Evolutionary conservation across 257 asterid genomes (phyloP).

Genomic region (Solanum ahanhuiri): DNA sequence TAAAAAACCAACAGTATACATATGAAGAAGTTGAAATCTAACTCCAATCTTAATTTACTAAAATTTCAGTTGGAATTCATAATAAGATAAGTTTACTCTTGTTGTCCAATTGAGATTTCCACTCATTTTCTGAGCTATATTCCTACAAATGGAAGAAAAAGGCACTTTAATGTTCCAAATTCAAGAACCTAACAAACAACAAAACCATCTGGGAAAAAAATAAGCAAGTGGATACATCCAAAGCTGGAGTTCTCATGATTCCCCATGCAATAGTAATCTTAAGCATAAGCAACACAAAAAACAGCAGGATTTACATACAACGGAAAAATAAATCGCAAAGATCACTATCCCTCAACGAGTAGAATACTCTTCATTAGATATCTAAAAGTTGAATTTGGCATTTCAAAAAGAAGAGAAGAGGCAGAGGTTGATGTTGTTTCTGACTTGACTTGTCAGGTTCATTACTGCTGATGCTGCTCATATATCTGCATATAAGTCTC

Average conservation of each 20-base stretch:
- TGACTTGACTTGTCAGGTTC: background rate
- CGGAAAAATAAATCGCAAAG: background rate
- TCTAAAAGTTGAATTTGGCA: background rate
- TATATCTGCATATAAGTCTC: constrained; percentile 95
- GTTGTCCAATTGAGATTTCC: background rate
- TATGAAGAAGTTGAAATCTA: background rate
- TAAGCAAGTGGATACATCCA: background rate
- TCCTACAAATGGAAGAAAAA: background rate
- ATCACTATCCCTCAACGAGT: background rate
- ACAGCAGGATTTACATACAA: background rate
- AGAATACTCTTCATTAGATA: background rate
- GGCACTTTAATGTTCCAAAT: background rate
- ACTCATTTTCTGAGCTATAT: background rate
- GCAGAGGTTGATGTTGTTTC: background rate
- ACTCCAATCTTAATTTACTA: background rate
- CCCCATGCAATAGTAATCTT: background rate
- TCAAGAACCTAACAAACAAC: background rate
- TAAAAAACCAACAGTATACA: background rate
- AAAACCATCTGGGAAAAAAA: background rate
- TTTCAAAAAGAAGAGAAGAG: background rate
- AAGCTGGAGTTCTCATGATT: background rate
- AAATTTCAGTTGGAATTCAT: background rate
- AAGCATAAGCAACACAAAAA: background rate
- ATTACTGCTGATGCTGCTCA: constrained; percentile 64
- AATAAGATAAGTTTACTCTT: background rate